A percentile compares a stretch with the other conserved stretches of the same genome.
These are phyloP conservation scores for Arthrobotrys sphaeroides DNA, from an alignment of 2,329 filamentous ascomycete species.

Conservation along the genomic window DNA sequence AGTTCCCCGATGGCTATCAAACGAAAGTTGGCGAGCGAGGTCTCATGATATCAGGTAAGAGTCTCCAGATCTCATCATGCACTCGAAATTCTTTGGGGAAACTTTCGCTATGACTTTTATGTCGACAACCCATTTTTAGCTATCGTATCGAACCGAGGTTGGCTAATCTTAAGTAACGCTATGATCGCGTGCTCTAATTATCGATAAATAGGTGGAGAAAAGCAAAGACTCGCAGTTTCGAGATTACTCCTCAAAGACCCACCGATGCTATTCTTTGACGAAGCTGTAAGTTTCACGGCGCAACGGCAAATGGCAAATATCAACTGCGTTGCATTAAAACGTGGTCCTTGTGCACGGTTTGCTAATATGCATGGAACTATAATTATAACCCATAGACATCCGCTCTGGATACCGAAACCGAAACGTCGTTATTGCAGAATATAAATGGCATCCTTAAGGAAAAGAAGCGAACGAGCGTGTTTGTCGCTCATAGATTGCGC, in stretches of 20 bases:
- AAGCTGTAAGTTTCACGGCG: constrained; percentile 69
- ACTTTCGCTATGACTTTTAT: constrained; percentile 10
- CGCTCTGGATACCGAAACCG: constrained; percentile 90
- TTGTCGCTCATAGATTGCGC: constrained; percentile 88
- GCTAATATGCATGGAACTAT: constrained; percentile 38
- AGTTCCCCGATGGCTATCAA: constrained; percentile 85
- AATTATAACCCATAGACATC: constrained; percentile 68
- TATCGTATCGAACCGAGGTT: constrained; percentile 7
- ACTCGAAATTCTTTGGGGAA: background rate
- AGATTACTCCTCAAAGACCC: constrained; percentile 87
- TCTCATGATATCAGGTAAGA: constrained; percentile 86
- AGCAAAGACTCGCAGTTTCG: constrained; percentile 86
- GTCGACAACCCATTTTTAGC: constrained; percentile 31
- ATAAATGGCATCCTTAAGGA: constrained; percentile 92
- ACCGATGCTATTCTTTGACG: constrained; percentile 90
- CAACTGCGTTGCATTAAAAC: constrained; percentile 26
- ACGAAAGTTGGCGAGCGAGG: constrained; percentile 93
- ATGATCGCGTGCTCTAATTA: constrained; percentile 17
- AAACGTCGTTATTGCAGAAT: constrained; percentile 87
- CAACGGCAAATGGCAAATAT: constrained; percentile 53
- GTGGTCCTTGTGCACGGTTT: constrained; percentile 1
- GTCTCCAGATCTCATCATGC: too few relatives aligned
- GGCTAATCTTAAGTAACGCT: constrained; percentile 37
- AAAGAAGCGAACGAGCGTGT: constrained; percentile 88
- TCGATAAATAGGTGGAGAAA: constrained; percentile 73